Evolutionary conservation across 176 grass and related monocot genomes (phyloP).

Genomic region (Carex parvula): DNA sequence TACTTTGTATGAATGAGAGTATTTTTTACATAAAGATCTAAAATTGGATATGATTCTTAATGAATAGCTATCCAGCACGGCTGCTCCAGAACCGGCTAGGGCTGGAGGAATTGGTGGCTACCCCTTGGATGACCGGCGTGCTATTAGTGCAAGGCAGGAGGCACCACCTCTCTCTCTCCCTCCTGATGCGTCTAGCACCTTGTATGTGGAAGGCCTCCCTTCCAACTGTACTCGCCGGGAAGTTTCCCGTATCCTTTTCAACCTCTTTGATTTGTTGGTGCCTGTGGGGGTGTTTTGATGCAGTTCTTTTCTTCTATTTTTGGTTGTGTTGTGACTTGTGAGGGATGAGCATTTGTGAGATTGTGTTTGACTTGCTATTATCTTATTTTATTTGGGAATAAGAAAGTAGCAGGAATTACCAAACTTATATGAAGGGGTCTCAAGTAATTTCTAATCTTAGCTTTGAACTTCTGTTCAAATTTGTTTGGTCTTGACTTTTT

Average conservation of each 20-base stretch:
- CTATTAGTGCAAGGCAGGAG: slow-evolving; percentile 67
- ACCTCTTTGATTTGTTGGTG: not conserved
- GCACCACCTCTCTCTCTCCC: slow-evolving; percentile 70
- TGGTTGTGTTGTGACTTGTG: too few species aligned
- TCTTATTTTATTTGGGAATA: not conserved
- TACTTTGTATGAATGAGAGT: not conserved
- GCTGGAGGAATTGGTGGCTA: slow-evolving; percentile 59
- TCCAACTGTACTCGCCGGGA: slow-evolving; percentile 48
- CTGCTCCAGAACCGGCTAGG: slow-evolving; percentile 50
- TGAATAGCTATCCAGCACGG: slow-evolving; percentile 8
- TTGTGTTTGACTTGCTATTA: not conserved
- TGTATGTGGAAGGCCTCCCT: slow-evolving; percentile 60
- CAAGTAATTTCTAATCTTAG: not conserved
- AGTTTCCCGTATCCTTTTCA: slow-evolving; percentile 66
- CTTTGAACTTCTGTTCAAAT: not conserved
- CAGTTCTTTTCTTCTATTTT: not conserved
- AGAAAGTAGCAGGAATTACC: not conserved
- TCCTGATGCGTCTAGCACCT: slow-evolving; percentile 75
- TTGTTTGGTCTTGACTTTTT: slow-evolving; percentile 31
- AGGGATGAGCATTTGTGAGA: not conserved
- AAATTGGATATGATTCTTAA: not conserved
- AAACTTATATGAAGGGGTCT: not conserved
- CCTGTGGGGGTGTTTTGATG: not conserved
- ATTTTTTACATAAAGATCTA: slow-evolving; percentile 26
- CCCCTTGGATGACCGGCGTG: slow-evolving; percentile 62